Conservation (phyloP, 768 basidiomycete species). For the Lactifluus volemus region DNA sequence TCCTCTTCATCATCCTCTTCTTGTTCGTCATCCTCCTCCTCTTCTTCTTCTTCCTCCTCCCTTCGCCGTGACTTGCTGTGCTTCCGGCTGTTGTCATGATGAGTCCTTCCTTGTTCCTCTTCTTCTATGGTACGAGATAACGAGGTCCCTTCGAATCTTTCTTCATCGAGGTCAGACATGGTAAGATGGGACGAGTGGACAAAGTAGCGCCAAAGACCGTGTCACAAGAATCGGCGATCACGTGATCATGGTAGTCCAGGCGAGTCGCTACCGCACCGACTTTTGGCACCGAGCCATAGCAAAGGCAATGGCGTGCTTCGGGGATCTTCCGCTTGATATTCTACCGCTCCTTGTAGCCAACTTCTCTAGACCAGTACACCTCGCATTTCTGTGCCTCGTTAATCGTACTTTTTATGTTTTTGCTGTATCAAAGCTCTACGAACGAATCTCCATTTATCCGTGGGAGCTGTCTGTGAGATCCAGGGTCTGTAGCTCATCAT, state of each 20-base stretch:
- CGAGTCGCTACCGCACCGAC: too few species aligned
- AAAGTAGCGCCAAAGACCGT: not conserved
- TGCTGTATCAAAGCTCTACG: slow-evolving; percentile 46
- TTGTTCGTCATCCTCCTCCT: slow-evolving; percentile 34
- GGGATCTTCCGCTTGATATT: slow-evolving; percentile 59
- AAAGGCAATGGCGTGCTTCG: slow-evolving; percentile 34
- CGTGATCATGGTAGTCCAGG: not conserved
- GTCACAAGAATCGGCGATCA: not conserved
- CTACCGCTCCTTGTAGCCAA: slow-evolving; percentile 46
- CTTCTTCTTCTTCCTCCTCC: slow-evolving; percentile 28
- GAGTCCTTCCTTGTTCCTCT: slow-evolving; percentile 27
- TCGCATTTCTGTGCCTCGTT: slow-evolving; percentile 47
- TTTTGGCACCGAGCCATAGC: too few species aligned
- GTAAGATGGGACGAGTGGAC: slow-evolving; percentile 25
- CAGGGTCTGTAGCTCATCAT: slow-evolving; percentile 33
- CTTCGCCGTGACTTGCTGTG: slow-evolving; percentile 33
- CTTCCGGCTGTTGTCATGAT: slow-evolving; percentile 25
- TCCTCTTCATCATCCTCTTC: slow-evolving; percentile 34
- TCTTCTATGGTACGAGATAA: slow-evolving; percentile 23
- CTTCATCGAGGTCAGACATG: slow-evolving; percentile 40
- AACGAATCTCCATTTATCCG: slow-evolving; percentile 50
- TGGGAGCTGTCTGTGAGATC: slow-evolving; percentile 62
- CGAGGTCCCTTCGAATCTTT: slow-evolving; percentile 27
- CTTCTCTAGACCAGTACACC: slow-evolving; percentile 43
- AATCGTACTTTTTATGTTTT: slow-evolving; percentile 46